These are phyloP conservation scores for Salix brachista DNA, from an alignment of 345 rosid genomes.

Conservation along the genomic window DNA sequence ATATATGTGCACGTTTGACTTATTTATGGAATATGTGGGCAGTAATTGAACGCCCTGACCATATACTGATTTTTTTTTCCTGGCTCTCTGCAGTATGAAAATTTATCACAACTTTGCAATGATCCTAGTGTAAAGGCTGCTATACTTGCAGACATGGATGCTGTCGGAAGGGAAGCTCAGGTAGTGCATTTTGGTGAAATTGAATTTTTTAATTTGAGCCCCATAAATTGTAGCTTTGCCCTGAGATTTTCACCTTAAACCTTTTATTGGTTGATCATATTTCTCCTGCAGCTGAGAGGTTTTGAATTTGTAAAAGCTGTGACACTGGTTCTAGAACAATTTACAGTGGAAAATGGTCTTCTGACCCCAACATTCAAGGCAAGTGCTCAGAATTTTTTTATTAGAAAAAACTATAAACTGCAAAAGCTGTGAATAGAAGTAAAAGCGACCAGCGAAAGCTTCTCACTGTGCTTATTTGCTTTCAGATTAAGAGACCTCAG, in stretches of 20 bases:
- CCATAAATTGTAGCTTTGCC: background rate
- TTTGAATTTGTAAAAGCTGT: constrained; percentile 91
- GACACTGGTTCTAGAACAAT: constrained; percentile 77
- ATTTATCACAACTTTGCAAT: constrained; percentile 60
- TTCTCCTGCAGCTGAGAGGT: constrained; percentile 62
- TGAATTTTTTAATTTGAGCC: background rate
- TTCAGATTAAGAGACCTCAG: constrained; percentile 76
- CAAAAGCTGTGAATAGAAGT: background rate
- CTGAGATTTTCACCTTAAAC: background rate
- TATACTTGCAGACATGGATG: constrained; percentile 79
- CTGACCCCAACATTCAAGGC: constrained; percentile 96
- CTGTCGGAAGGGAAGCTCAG: constrained; percentile 83
- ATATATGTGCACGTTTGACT: no score
- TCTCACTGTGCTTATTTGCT: constrained; percentile 3
- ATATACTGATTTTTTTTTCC: background rate
- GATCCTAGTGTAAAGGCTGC: constrained; percentile 71
- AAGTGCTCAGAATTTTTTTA: constrained; percentile 12
- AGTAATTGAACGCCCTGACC: background rate
- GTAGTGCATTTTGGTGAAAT: constrained; percentile 27
- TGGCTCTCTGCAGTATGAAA: constrained; percentile 39
- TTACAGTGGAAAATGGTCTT: constrained; percentile 77
- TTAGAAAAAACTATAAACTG: no score
- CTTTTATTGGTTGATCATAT: background rate
- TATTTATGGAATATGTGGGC: no score
- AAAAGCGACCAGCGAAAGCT: background rate